Evolutionary conservation across 1,139 yeast genomes (phyloP), one percentile per base, ranked within the genome.

Genomic region (Hansenula sp.): DNA sequence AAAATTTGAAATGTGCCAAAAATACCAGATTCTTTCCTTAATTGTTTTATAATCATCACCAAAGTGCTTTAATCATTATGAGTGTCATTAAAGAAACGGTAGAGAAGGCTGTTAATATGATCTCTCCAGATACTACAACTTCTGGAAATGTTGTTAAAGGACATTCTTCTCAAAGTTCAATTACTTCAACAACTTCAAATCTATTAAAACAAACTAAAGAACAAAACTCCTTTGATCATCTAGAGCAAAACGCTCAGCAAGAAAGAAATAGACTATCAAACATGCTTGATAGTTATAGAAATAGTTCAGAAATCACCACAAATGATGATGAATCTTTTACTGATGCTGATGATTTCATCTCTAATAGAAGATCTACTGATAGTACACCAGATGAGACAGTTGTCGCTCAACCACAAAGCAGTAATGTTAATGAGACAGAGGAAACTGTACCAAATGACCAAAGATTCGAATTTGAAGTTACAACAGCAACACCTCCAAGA

Each of bases 331-430:
- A 46, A 12, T 51, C 51, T 17, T 50, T 43, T 32, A 50, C 43
- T 11, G 57, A 54, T 38, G 55, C 55, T 6, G 56, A 52, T 36
- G 56, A 52, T 18, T 51, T 51, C 39, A 54, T 52, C 22, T 44
- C 26, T 28, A 52, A 52, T 38, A 48, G 38, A 34, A 43, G 45
- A 10, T 36, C 37, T 17, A 11, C 12, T 6, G 34, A 32, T 11
- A 24, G 34, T 22, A 10, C 12, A 24, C 26, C 26, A 4, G 13
- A 24, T 21, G 24, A 21, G 24, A 9, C 24, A 21, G 24, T n/a
- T n/a, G n/a, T 12, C 4, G 8, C 14, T 30, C 34, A 26, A 19
- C 30, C 4, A 7, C 6, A 21, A 7, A 21, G 9, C 9, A 21
- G 9, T 21, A 21, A 21, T 21, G 9, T 7, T 21, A 21, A 21